phyloP scores from a whole-genome alignment of 495 filamentous ascomycete genomes.

The Tuber indicum region DNA sequence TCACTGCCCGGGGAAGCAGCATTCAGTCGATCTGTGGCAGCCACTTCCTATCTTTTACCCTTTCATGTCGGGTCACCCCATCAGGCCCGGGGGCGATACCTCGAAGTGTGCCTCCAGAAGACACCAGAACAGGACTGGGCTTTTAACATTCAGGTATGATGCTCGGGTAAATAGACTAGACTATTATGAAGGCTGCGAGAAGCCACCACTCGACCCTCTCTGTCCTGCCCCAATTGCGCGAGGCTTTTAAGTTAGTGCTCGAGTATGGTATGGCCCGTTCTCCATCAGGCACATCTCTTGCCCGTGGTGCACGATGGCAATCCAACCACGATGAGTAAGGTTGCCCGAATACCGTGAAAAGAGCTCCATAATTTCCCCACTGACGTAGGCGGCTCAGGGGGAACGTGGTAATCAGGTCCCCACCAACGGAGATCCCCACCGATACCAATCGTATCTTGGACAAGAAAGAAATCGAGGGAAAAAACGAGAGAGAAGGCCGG shows the following conservation, averaged over 20 bases:
- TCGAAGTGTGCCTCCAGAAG: neutral
- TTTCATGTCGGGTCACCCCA: neutral
- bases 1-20: neutral
- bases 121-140: neutral
- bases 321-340: neutral
- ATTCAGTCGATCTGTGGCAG: neutral
- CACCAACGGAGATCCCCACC: neutral
- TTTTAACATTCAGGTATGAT: neutral
- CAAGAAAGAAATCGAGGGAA: neutral
- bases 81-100: neutral
- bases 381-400: neutral
- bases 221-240: neutral
- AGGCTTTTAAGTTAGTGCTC: neutral
- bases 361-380: neutral
- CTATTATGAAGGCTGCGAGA: neutral
- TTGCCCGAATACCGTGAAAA: neutral
- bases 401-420: neutral
- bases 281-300: neutral
- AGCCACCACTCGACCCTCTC: neutral
- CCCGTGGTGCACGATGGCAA: neutral
- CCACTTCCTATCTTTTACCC: neutral
- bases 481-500: neutral
- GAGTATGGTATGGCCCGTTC: neutral
- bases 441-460: neutral
- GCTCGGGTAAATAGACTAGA: no score